Base-by-base conservation (phyloP, 805 yeast genomes). In the Wickerhamomyces rabaulensis region DNA sequence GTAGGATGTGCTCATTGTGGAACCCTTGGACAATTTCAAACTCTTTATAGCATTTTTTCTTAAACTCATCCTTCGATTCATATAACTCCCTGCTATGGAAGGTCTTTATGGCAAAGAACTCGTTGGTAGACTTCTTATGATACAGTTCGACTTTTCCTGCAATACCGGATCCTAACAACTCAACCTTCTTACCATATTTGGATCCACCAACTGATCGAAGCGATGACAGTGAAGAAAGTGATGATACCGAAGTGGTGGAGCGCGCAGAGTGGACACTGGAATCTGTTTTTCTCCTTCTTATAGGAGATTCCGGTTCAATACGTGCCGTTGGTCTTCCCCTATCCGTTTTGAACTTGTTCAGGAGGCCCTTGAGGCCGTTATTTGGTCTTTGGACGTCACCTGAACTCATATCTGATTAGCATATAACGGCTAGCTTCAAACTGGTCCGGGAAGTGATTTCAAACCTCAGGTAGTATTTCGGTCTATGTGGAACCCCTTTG, bases 31-130 rank as follows among this genome's bases (percentile, higher is more conserved):
- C 89, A 27, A 91, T 76, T 49, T 80, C 76, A 60, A 77, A 92
- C 67, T 91, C 98, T 39, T 82, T 78, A 10, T 80, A 74, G 31
- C 92, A 90, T 54, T 87, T 85, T 41, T 74, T 74, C 27, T 78
- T 76, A 67, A 87, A 90, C 39, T 85, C 90, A 37, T 73, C 68
- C 46, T 75, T 80, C 6, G 78, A 56, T 62, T 88, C 95, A 46
- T 75, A 76, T 2, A 48, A 45, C 45, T 76, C 82, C 43, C 58
- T 64, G 3, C 61, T 48, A 29, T 63, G 65, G 58, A 74, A 77
- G 1, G 63, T 62, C 56, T 80, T 80, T 3, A 79, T 65, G 0
- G 80, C 85, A 48, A 45, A 61, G 1, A 35, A 26, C 5, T 45
- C 33, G 8, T 50, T 46, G 0, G 52, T 40, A 4, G 40, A 19